phyloP scores from a whole-genome alignment of 1,139 yeast genomes.

The Saccharomyces hybrid region DNA sequence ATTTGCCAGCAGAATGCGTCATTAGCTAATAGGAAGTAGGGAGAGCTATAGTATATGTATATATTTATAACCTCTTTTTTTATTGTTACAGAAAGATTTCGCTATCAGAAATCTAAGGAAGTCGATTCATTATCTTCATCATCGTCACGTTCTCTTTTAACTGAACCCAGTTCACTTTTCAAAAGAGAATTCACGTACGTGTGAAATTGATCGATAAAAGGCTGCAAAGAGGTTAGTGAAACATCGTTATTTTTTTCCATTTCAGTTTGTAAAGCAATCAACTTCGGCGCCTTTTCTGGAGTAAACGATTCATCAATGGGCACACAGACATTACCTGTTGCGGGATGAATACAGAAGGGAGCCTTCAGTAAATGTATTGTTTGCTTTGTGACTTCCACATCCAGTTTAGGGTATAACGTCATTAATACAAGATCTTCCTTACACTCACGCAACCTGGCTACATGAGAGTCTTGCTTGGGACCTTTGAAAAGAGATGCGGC shows the following conservation, averaged over 20 bases:
- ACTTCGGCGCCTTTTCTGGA: slow-evolving; percentile 76
- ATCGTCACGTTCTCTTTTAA: slow-evolving; percentile 42
- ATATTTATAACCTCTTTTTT: not conserved
- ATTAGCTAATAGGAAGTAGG: not conserved
- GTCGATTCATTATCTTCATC: slow-evolving; percentile 19
- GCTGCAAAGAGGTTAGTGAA: slow-evolving; percentile 65
- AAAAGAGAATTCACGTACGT: slow-evolving; percentile 52
- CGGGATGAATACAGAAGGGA: slow-evolving; percentile 97
- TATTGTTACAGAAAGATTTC: not conserved
- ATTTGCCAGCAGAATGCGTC: not conserved
- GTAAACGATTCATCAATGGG: slow-evolving; percentile 68
- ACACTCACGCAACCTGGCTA: slow-evolving; percentile 44
- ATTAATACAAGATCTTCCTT: slow-evolving; percentile 79
- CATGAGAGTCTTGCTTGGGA: slow-evolving; percentile 29
- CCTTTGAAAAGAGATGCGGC: slow-evolving; percentile 36
- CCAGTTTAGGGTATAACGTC: slow-evolving; percentile 84
- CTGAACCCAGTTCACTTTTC: slow-evolving; percentile 45
- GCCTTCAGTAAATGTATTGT: slow-evolving; percentile 88
- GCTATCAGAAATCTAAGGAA: slow-evolving; percentile 1
- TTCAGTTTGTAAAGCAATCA: slow-evolving; percentile 46
- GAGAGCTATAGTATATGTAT: not conserved
- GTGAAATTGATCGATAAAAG: slow-evolving; percentile 66
- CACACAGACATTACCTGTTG: slow-evolving; percentile 93
- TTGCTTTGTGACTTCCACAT: slow-evolving; percentile 86
- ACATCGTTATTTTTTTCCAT: slow-evolving; percentile 40